phyloP scores from a whole-genome alignment of 1,139 yeast species.

The Blastobotrys arbuscula region DNA sequence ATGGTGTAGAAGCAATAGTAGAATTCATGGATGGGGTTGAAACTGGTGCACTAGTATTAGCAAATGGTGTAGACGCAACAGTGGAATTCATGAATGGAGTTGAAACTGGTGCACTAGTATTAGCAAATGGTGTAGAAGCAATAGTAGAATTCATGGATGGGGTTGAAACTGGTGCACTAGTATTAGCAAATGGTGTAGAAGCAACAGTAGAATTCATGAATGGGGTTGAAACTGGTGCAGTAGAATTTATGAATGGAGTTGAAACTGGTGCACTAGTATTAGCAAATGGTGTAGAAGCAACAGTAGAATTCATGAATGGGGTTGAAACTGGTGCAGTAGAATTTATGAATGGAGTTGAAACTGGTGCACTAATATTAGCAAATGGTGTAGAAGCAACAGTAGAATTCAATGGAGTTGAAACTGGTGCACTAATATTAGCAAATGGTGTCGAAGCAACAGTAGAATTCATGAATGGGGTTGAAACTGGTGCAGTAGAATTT shows the following conservation, averaged over 20 bases:
- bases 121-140: background rate
- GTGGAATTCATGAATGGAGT: constrained; percentile 2
- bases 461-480: background rate
- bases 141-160: background rate
- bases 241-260: constrained; percentile 8
- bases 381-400: constrained; percentile 1
- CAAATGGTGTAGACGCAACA: constrained; percentile 3
- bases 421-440: constrained; percentile 1
- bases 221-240: constrained; percentile 15
- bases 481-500: constrained; percentile 3
- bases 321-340: background rate
- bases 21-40: background rate
- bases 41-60: constrained; percentile 14
- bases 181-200: background rate
- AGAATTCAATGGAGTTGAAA: no score
- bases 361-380: background rate
- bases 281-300: background rate
- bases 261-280: background rate
- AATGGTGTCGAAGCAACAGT: background rate
- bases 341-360: background rate
- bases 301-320: background rate
- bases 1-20: background rate
- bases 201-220: background rate
- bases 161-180: background rate
- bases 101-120: background rate